Evolutionary conservation across 352 stramenopile species (phyloP).

Genomic region (Globisporangium middletonii): DNA sequence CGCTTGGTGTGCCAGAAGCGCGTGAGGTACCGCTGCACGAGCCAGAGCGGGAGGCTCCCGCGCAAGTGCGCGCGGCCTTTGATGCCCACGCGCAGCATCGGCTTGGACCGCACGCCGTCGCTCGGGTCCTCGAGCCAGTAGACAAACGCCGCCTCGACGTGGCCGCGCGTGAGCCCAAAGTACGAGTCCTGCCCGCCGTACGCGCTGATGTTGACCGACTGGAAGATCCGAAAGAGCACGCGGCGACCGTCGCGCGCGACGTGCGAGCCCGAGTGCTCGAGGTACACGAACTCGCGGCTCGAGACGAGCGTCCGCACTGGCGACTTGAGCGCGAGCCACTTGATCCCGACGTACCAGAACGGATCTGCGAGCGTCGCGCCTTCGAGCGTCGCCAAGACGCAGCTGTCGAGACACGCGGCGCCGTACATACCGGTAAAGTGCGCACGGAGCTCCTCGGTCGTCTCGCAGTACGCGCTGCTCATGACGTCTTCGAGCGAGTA

Average conservation of each 20-base stretch:
- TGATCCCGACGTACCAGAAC: conserved; percentile 73
- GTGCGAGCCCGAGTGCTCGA: conserved; percentile 64
- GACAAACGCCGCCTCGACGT: conserved; percentile 55
- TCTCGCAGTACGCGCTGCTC: conserved; percentile 53
- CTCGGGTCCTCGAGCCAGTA: conserved; percentile 52
- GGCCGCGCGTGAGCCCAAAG: conserved; percentile 60
- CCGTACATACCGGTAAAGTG: conserved; percentile 39
- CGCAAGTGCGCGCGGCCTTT: conserved; percentile 59
- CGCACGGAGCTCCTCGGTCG: conserved; percentile 40
- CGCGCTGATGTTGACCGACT: conserved; percentile 50
- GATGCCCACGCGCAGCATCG: conserved; percentile 45
- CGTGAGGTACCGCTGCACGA: conserved; percentile 61
- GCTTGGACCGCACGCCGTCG: conserved; percentile 4
- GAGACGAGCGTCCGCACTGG: conserved; percentile 52
- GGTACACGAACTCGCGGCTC: conserved; percentile 61
- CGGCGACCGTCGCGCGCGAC: conserved; percentile 35
- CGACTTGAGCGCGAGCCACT: conserved; percentile 67
- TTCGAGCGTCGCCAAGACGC: conserved; percentile 58
- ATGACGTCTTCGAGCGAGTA: conserved; percentile 66
- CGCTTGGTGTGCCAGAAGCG: conserved; percentile 42
- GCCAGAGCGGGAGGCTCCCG: conserved; percentile 43
- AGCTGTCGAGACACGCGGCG: conserved; percentile 51
- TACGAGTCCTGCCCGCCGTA: conserved; percentile 62
- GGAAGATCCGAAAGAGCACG: conserved; percentile 57
- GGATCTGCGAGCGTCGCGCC: conserved; percentile 51